Conservation (phyloP, 2,329 filamentous ascomycete genomes). For the Fusarium sp. region DNA sequence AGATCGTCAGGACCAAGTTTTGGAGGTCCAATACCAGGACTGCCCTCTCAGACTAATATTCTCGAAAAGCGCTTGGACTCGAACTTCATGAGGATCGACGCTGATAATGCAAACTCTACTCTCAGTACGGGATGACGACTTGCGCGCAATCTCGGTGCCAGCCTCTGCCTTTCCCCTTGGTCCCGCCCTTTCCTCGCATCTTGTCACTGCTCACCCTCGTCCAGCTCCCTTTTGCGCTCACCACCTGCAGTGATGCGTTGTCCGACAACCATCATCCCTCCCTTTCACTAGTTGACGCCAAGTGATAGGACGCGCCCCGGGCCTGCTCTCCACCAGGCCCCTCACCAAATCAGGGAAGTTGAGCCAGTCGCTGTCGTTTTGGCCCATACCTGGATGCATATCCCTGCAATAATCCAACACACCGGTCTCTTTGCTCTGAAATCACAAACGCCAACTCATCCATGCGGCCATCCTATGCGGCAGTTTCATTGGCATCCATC, state of each 20-base stretch:
- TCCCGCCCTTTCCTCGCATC: conserved; percentile 18
- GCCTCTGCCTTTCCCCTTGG: conserved; percentile 28
- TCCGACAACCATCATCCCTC: conserved; percentile 59
- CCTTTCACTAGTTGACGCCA: conserved; percentile 49
- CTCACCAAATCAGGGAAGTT: conserved; percentile 55
- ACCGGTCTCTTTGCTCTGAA: conserved; percentile 45
- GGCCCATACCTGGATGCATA: conserved; percentile 45
- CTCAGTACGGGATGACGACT: conserved; percentile 34
- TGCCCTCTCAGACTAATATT: conserved; percentile 21
- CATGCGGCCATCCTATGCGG: conserved; percentile 53
- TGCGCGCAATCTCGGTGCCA: conserved; percentile 41
- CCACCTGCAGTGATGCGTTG: conserved; percentile 58
- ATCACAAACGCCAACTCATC: conserved; percentile 60
- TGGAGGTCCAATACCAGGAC: conserved; percentile 23
- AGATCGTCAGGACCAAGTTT: conserved; percentile 23
- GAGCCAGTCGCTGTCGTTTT: conserved; percentile 48
- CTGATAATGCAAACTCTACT: conserved; percentile 30
- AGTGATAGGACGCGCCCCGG: conserved; percentile 59
- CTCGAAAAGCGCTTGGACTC: conserved; percentile 29
- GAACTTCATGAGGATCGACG: conserved; percentile 40
- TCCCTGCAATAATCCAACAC: conserved; percentile 47
- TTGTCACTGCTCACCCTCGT: conserved; percentile 22
- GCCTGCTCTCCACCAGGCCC: conserved; percentile 52
- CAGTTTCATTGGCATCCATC: conserved; percentile 41
- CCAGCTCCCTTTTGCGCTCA: conserved; percentile 43